These are phyloP conservation scores for Camelina laxa DNA, from an alignment of 345 rosid species.

Conservation along the genomic window DNA sequence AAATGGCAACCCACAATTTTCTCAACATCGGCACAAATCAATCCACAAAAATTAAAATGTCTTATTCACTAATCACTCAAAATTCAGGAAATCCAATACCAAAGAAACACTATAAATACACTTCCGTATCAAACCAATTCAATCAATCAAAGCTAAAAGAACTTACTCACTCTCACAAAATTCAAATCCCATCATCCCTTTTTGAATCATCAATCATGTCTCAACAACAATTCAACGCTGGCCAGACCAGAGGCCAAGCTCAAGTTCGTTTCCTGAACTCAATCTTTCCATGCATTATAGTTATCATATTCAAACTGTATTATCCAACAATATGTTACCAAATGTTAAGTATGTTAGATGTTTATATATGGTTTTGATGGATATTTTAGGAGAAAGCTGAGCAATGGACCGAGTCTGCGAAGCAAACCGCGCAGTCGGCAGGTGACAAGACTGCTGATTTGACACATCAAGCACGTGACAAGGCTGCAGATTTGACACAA, in stretches of 20 bases:
- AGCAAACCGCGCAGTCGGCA: constrained; percentile 42
- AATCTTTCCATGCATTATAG: not conserved
- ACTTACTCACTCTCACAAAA: constrained; percentile 16
- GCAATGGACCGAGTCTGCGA: constrained; percentile 45
- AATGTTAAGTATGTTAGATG: constrained; percentile 2
- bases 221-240: constrained; percentile 44
- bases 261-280: constrained; percentile 7
- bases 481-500: constrained; percentile 23
- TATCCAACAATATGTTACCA: not conserved
- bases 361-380: constrained; percentile 17
- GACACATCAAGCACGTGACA: constrained; percentile 40
- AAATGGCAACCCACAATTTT: constrained; percentile 36
- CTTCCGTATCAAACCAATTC: constrained; percentile 6
- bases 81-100: not conserved
- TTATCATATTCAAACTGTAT: not conserved
- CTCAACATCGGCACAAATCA: constrained; percentile 30
- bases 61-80: constrained; percentile 7
- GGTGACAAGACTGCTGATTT: constrained; percentile 36
- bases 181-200: not conserved
- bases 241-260: constrained; percentile 40
- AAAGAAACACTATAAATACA: constrained; percentile 35
- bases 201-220: constrained; percentile 39
- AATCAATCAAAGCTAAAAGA: constrained; percentile 30
- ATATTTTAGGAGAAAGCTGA: constrained; percentile 40
- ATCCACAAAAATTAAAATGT: constrained; percentile 25